Evolutionary conservation across 2,329 filamentous ascomycete genomes (phyloP).

Genomic region (Scolecobasidium constrictum): DNA sequence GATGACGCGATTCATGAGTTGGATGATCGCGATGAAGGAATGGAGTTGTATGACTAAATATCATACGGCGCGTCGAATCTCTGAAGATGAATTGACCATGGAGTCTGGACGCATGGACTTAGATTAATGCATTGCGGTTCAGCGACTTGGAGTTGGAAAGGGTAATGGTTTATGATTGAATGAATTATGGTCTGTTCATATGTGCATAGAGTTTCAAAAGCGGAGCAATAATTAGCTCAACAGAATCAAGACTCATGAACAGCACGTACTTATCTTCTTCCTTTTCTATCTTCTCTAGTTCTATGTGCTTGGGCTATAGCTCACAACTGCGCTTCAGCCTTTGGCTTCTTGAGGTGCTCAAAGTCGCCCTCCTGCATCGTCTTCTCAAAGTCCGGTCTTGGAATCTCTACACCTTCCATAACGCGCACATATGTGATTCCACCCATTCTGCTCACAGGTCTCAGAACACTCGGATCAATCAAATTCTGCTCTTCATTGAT

Average conservation of each 20-base stretch:
- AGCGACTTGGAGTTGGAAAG: no score
- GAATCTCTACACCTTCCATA: conserved; percentile 61
- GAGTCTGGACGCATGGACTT: not conserved
- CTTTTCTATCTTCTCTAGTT: no score
- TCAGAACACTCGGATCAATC: conserved; percentile 63
- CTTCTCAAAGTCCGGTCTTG: conserved; percentile 41
- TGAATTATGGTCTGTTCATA: no score
- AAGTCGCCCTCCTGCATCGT: conserved; percentile 40
- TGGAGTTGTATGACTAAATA: conserved; percentile 59
- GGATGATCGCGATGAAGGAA: conserved; percentile 40
- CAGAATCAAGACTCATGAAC: no score
- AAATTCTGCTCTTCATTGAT: conserved; percentile 65
- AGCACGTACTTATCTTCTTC: no score
- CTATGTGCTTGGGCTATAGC: no score
- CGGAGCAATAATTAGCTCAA: no score
- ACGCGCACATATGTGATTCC: conserved; percentile 75
- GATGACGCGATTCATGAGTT: conserved; percentile 64
- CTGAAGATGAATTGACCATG: not conserved
- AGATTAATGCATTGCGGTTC: no score
- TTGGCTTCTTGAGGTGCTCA: conserved; percentile 44
- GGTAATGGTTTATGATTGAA: no score
- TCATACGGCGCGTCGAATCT: not conserved
- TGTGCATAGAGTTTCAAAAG: no score
- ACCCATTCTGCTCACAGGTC: conserved; percentile 67
- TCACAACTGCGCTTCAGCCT: conserved; percentile 28